Base-by-base conservation (phyloP, 805 yeast genomes). In the Metschnikowia arizonensis region DNA sequence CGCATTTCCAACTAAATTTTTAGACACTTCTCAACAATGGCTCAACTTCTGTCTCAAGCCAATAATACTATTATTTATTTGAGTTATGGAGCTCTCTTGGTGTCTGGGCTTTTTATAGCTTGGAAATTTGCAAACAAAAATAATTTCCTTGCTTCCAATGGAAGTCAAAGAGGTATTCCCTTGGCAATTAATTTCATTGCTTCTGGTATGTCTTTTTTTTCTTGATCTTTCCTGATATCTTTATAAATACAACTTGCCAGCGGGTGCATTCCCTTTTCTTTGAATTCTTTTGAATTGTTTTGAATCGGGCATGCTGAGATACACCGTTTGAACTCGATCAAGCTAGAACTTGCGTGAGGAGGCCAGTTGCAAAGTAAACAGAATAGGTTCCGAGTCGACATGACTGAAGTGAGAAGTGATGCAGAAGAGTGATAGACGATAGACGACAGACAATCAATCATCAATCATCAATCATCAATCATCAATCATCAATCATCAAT, bases 131-230 rank as follows among this genome's bases (percentile, higher is more conserved):
- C 74, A 30, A 70, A 76, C 41, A 68, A 71, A 35, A 71, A 74
- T 33, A 75, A 81, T 5, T 90, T 86, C 58, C 65, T 89, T 44
- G 75, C 89, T 2, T 82, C 90, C 3, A 87, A 89, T 65, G 83
- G 93, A 10, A 81, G 96, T 1, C 90, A 86, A 56, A 73, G 73
- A 35, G 95, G 88, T 23, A 28, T 88, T 12, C 96, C 96, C 1
- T 69, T 90, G 55, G 85, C 96, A 1, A 72, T 90, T 49, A 90
- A 90, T 63, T 90, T 90, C 61, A 80, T 90, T 44, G 97, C 97
- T 41, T 82, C 95, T 54, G 95, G 95, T 78, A 73, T 69, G 86
- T 83, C 7, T 19, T 19, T 26, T 48, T 46, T 30, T 33, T 25
- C 8, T 12, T 25, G 7, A 18, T n/a, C 37, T 19, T 12, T n/a